Base-by-base conservation (phyloP, 208 protist species). In the Porcisia hertigi region DNA sequence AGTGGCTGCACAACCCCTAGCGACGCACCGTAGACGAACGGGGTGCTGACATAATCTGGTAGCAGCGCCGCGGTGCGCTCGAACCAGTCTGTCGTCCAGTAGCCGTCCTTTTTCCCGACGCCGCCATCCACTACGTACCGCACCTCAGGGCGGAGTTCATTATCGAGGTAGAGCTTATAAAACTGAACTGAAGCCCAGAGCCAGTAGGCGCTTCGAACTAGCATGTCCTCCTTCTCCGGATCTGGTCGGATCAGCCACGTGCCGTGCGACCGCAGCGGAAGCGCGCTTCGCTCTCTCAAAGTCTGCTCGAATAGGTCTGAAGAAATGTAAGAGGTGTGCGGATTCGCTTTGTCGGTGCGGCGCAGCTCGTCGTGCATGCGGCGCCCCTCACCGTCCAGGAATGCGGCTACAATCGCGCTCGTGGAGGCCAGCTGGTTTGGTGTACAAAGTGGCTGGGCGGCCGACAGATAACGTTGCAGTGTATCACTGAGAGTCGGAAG, bases 261-360 rank as follows among this genome's bases (percentile, higher is more conserved):
- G 7, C 79, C 80, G 75, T 93, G 90, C 9, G 83, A 83, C 58
- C 84, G 85, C 25, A 97, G 76, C 14, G 92, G 92, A n/a, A 96
- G 67, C 16, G 94, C 84, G 57, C 57, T 45, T 16, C 94, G 86
- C 45, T 88, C 81, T 45, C 77, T 79, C 25, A 98, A 76, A 39
- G 76, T 80, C 14, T 80, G 39, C 69, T 96, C 91, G 69, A 93
- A 96, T 76, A 87, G 85, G 76, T 96, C 91, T 3, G 87, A 89
- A 1, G 88, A 96, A 47, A 96, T 91, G 77, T 93, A 98, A 8
- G 89, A 95, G 3, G 92, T 97, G 85, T 97, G 91, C 41, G 84
- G 84, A 64, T 98, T 98, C 6, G 86, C 91, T 62, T 86, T 86
- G 80, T 96, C 86, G 1, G 86, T 97, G 53, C 83, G 80, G 16